phyloP scores from a whole-genome alignment of 2,329 filamentous ascomycete genomes.

The Magnaporthiopsis rhizophila region DNA sequence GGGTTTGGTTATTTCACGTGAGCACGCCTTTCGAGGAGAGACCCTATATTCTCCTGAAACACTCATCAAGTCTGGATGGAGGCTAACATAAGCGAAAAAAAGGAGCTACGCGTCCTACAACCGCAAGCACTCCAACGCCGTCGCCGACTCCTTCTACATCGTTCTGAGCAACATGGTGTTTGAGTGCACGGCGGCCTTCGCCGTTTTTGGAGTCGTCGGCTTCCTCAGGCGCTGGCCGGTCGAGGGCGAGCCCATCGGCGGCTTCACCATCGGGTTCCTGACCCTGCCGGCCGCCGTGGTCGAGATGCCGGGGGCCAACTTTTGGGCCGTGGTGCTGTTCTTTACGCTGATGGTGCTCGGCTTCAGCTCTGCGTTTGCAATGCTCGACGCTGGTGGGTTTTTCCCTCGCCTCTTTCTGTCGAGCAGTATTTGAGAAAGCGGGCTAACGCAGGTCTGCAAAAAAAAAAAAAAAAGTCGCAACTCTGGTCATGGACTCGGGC shows the following conservation, averaged over 20 bases:
- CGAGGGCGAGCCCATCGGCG: constrained; percentile 33
- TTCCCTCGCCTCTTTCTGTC: not conserved
- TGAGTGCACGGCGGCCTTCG: constrained; percentile 42
- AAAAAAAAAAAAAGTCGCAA: constrained; percentile 28
- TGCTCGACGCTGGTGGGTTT: constrained; percentile 40
- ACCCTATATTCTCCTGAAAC: no score
- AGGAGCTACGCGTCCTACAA: constrained; percentile 46
- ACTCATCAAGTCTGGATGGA: not conserved
- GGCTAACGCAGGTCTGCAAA: not conserved
- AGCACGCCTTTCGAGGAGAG: no score
- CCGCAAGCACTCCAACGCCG: constrained; percentile 47
- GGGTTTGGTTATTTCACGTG: constrained; percentile 52
- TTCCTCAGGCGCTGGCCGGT: constrained; percentile 29
- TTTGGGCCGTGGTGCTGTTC: constrained; percentile 51
- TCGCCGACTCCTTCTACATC: constrained; percentile 50
- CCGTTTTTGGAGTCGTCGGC: constrained; percentile 48
- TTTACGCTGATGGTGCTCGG: constrained; percentile 51
- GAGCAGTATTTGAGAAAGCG: no score
- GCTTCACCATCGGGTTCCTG: constrained; percentile 50
- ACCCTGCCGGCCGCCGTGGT: constrained; percentile 47
- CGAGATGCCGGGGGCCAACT: constrained; percentile 49
- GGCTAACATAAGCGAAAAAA: not conserved
- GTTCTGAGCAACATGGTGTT: constrained; percentile 48
- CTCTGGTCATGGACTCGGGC: constrained; percentile 45
- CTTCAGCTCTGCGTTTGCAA: constrained; percentile 50